Conservation (phyloP, 371 early-diverging fungal species). For the Mortierella sp. region DNA sequence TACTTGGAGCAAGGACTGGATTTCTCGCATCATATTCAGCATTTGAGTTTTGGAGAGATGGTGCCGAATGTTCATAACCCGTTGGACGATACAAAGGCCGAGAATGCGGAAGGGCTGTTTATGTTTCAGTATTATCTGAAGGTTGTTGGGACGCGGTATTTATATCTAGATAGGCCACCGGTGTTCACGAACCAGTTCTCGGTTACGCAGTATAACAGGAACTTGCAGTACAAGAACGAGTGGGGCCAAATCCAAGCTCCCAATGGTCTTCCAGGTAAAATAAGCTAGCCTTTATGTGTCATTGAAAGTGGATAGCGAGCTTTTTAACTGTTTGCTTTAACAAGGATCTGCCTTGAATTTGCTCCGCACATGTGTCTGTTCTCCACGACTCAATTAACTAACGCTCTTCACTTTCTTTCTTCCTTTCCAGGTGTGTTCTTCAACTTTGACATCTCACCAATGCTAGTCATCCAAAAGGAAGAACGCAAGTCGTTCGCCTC, state of each 20-base stretch:
- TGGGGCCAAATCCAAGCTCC: constrained; percentile 35
- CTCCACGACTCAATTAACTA: no score
- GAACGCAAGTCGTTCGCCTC: constrained; percentile 82
- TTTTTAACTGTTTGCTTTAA: background rate
- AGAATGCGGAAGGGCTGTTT: constrained; percentile 57
- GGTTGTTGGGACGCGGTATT: constrained; percentile 89
- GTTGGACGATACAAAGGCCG: constrained; percentile 75
- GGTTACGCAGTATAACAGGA: constrained; percentile 82
- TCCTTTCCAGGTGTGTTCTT: constrained; percentile 84
- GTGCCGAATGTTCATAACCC: constrained; percentile 78
- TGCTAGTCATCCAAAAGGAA: constrained; percentile 91
- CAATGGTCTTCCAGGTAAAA: constrained; percentile 69
- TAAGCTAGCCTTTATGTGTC: background rate
- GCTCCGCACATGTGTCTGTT: background rate
- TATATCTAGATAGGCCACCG: constrained; percentile 69
- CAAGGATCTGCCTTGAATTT: background rate
- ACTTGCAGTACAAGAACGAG: constrained; percentile 36
- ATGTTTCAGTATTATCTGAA: constrained; percentile 92
- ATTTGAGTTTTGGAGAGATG: constrained; percentile 82
- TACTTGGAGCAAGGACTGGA: constrained; percentile 73
- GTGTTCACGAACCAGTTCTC: constrained; percentile 92
- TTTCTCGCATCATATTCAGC: constrained; percentile 86
- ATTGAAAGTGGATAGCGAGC: background rate
- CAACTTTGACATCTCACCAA: constrained; percentile 95
- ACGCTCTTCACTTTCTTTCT: background rate